Evolutionary conservation across 331 rosid species (phyloP).

Genomic region (Stylosanthes scabra): DNA sequence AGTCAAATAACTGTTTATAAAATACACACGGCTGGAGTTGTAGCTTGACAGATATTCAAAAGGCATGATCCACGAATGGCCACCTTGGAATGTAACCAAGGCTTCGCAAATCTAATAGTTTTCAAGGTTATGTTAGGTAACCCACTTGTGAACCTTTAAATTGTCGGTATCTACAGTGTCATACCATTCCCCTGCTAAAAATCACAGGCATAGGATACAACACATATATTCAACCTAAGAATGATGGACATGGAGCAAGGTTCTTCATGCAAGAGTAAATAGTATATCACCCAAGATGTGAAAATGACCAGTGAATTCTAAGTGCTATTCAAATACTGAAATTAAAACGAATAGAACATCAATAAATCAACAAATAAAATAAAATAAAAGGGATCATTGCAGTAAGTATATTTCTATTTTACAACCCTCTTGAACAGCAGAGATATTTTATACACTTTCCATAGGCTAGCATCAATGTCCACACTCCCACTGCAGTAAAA

Average conservation of each 20-base stretch:
- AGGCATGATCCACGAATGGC: conserved; percentile 1
- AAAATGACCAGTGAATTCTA: too few species aligned
- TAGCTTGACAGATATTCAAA: conserved; percentile 30
- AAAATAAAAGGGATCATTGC: too few species aligned
- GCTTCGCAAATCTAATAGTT: conserved; percentile 22
- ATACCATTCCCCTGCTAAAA: conserved; percentile 1
- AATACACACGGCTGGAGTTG: conserved; percentile 3
- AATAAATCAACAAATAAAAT: too few species aligned
- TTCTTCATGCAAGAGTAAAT: conserved; percentile 6
- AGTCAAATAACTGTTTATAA: conserved; percentile 35
- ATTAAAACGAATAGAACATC: too few species aligned
- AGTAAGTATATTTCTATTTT: too few species aligned
- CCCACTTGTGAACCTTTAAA: conserved; percentile 20
- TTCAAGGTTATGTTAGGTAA: conserved; percentile 22
- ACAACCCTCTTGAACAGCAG: too few species aligned
- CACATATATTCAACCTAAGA: not conserved
- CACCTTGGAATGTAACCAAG: conserved; percentile 2
- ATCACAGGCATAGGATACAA: conserved; percentile 24
- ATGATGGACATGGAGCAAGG: conserved; percentile 13
- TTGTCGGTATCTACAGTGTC: conserved; percentile 17
- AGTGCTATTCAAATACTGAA: too few species aligned
- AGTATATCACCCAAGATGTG: conserved; percentile 17
- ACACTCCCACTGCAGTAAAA: too few species aligned
- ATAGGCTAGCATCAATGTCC: too few species aligned
- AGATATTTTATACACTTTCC: too few species aligned